Base-by-base conservation (phyloP, 768 basidiomycete genomes). In the Tylopilus felleus region DNA sequence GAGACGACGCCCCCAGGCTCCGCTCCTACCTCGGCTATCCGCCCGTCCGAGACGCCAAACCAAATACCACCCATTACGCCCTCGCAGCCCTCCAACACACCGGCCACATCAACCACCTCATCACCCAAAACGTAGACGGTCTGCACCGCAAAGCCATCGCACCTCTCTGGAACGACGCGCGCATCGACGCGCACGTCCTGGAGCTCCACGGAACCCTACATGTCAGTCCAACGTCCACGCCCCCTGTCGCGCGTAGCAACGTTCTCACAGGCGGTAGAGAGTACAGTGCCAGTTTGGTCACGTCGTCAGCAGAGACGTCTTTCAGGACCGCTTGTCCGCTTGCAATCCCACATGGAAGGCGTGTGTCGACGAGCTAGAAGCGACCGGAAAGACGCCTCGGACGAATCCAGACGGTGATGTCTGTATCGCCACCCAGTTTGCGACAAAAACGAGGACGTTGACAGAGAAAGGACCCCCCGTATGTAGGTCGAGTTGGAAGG, bases 371-470 rank as follows among this genome's bases (percentile, higher is more conserved):
- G 82, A 86, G 41, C 68, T 88, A 45, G 83, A 85, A 65, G 71
- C 71, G 25, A 78, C 77, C 0, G 82, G 84, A 5, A 68, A 71
- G 41, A 78, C 80, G 51, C 86, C 81, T 2, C 79, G 90, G 53
- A 95, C 90, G 23, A 96, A 96, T 67, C 94, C 94, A 12, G 94
- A 96, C 60, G 94, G 94, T 67, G 94, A 97, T 74, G 94, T 90
- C 60, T 53, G 80, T 77, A 8, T 41, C 45, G 16, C 14, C 5
- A 46, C 21, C 28, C 51, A 16, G 36, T 46, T 49, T 50, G 6
- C 41, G 14, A 16, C 22, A 25, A 7, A n/a, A 23, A 44, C 27
- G 28, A 25, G 51, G 23, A 47, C 39, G 16, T 17, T 36, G 16
- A 36, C 35, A 9, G 35, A 7, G 16, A 17, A 36, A 16, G 35